Percentiles rank a stretch among this genome's conserved stretches.
Evolutionary conservation across 164 flowering plant species (phyloP).

Genomic region (Umbellularia californica): DNA sequence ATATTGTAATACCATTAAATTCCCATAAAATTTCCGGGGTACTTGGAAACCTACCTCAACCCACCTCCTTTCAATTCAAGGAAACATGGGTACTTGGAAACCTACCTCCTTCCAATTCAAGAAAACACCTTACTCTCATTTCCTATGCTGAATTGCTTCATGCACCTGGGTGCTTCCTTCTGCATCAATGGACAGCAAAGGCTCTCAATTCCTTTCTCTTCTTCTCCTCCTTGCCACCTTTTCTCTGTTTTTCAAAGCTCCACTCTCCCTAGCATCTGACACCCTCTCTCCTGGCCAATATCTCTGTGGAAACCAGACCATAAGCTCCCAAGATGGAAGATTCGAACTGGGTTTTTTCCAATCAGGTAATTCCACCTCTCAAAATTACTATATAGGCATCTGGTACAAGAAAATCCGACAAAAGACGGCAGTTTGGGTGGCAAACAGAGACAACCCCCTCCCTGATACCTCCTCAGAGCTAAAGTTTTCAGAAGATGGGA

Average conservation of each 20-base stretch:
- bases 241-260: not conserved
- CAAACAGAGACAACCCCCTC: conserved; percentile 23
- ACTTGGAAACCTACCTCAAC: no score
- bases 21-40: no score
- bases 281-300: conserved; percentile 19
- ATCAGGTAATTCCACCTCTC: conserved; percentile 13
- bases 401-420: conserved; percentile 14
- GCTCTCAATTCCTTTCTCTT: not conserved
- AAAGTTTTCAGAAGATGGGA: conserved; percentile 31
- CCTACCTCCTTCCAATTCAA: no score
- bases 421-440: conserved; percentile 23
- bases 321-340: conserved; percentile 12
- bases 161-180: no score
- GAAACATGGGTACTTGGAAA: no score
- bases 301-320: conserved; percentile 18
- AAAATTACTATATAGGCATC: conserved; percentile 18
- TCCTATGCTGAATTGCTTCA: no score
- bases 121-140: no score
- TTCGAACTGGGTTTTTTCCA: conserved; percentile 21
- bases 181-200: not conserved
- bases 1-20: no score
- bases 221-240: not conserved
- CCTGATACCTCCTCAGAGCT: conserved; percentile 16
- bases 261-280: conserved; percentile 5
- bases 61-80: no score